Evolutionary conservation across 2,329 filamentous ascomycete species (phyloP), one percentile per base, ranked within the genome.

Genomic region (Paecilomyces sp.): DNA sequence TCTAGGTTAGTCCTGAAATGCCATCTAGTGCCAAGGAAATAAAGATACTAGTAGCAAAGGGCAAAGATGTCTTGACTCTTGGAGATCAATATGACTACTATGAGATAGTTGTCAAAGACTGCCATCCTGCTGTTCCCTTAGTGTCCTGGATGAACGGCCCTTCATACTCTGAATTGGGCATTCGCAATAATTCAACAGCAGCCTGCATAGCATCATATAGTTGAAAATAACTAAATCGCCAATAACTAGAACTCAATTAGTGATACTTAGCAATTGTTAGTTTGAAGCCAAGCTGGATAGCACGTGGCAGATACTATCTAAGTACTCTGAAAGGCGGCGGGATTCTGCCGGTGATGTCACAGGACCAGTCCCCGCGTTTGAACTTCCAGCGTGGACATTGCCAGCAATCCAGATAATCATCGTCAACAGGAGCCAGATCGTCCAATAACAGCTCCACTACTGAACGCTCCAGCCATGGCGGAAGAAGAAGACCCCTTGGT

Each of bases 401-500:
- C 13, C 5, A 41, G 11, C 3, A 47, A 18, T 18, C n/a, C n/a
- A n/a, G 7, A 3, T 8, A 47, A 47, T n/a, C 31, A 33, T 15
- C 9, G n/a, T 18, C 41, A 47, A 47, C 41, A 47, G 31, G 31
- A 33, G 31, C 31, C 5, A 33, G 31, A 4, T 18, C 18, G 41
- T 47, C 41, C 41, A 18, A 47, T 18, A 18, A 18, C n/a, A 22
- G 15, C 41, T 47, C 13, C 18, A 36, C 33, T 56, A 36, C 33
- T 56, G 22, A 55, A 34, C 7, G 34, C 22, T 34, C 8, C 25
- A 50, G 52, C 30, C 47, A 71, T 72, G 68, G 59, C 70, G 18
- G 70, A 75, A 30, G 61, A 64, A 36, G 71, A 76, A 54, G 74
- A 79, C 61, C 84, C 84, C 52, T 77, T 88, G 57, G 72, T 86